Conservation (phyloP, 139 green algal species). For the Asterochloris erici region DNA sequence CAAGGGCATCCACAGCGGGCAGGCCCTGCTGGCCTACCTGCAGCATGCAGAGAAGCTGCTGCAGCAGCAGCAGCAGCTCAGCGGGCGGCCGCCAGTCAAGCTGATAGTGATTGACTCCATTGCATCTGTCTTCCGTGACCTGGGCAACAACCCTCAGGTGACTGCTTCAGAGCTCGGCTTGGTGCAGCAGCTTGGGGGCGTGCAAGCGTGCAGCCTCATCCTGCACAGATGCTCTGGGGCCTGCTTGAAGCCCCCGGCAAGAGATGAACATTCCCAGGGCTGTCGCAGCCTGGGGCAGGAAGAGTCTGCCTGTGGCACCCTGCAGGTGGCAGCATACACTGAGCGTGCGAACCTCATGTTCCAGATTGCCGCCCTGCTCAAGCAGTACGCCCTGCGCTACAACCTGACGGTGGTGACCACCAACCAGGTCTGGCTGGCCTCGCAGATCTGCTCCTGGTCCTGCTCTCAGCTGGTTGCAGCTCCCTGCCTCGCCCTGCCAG, state of each 20-base stretch:
- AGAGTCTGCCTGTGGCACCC: too few relatives aligned
- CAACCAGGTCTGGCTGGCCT: slow-evolving; percentile 52
- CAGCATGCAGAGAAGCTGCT: slow-evolving; percentile 18
- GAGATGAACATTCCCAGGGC: too few relatives aligned
- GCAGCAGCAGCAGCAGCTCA: background rate
- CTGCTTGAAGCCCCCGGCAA: too few relatives aligned
- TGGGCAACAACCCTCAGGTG: background rate
- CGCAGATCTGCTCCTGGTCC: background rate
- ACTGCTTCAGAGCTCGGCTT: background rate
- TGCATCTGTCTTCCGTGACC: slow-evolving; percentile 41
- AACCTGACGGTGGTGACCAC: slow-evolving; percentile 59
- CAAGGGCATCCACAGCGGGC: slow-evolving; percentile 25
- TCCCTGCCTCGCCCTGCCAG: background rate
- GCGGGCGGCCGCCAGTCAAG: slow-evolving; percentile 19
- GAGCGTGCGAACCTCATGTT: slow-evolving; percentile 64
- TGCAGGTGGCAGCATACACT: slow-evolving; percentile 34
- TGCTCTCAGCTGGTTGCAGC: background rate
- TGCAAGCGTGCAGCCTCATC: too few relatives aligned
- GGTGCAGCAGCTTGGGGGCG: background rate
- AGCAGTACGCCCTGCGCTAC: slow-evolving; percentile 37
- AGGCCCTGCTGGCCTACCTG: slow-evolving; percentile 41
- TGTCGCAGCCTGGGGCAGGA: background rate
- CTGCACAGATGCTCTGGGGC: too few relatives aligned
- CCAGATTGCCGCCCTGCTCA: slow-evolving; percentile 37
- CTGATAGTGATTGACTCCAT: slow-evolving; percentile 79